Percentiles rank a stretch among this genome's conserved stretches.
Evolutionary conservation across 495 filamentous ascomycete genomes (phyloP).

Genomic region (Tuber calosporum): DNA sequence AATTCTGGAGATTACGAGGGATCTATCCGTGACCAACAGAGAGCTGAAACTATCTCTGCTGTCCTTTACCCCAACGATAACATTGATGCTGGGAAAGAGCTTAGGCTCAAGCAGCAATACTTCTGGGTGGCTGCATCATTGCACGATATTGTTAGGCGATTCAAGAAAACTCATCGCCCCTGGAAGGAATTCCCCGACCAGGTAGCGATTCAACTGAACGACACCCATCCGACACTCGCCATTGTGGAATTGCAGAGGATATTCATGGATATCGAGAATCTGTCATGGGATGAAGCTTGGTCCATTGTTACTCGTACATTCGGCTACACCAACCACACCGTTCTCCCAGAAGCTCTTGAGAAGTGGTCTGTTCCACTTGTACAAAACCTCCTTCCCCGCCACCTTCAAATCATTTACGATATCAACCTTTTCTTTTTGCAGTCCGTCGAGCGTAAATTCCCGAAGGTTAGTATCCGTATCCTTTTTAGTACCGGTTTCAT

Average conservation of each 20-base stretch:
- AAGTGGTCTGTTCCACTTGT: conserved; percentile 95
- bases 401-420: conserved; percentile 97
- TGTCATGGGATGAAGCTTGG: conserved; percentile 95
- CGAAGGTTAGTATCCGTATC: conserved; percentile 46
- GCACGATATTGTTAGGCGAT: conserved; percentile 89
- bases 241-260: conserved; percentile 94
- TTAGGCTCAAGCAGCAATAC: conserved; percentile 97
- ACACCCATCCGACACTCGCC: conserved; percentile 93
- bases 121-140: conserved; percentile 98
- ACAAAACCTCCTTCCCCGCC: conserved; percentile 86
- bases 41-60: conserved; percentile 93
- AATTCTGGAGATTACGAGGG: conserved; percentile 97
- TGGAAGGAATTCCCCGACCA: conserved; percentile 93
- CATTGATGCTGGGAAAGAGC: conserved; percentile 90
- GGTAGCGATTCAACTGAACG: conserved; percentile 94
- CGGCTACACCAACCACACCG: conserved; percentile 96
- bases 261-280: conserved; percentile 75
- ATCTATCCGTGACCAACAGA: conserved; percentile 91
- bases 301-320: conserved; percentile 61
- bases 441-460: conserved; percentile 78
- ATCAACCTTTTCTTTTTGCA: conserved; percentile 94
- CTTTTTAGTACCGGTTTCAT: neutral
- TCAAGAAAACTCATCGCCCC: conserved; percentile 89
- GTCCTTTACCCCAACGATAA: conserved; percentile 98
- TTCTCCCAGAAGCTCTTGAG: conserved; percentile 91